Conservation (phyloP, 352 stramenopile species). For the Blastocystis sp. region DNA sequence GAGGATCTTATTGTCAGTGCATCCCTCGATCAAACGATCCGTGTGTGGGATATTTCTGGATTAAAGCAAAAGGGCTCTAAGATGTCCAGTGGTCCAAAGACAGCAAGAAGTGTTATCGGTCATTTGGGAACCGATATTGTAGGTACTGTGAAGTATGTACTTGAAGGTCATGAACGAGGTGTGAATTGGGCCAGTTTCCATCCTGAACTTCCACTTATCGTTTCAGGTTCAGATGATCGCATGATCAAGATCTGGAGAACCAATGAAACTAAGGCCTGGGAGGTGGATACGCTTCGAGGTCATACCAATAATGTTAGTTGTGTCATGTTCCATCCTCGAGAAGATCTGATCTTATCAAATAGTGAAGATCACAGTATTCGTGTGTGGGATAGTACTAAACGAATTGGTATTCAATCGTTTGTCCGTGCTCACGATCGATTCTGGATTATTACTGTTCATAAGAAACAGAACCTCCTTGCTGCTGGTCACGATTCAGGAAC, state of each 20-base stretch:
- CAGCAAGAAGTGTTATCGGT: neutral
- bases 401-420: constrained; percentile 95
- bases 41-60: constrained; percentile 98
- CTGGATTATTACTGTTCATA: constrained; percentile 91
- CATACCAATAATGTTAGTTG: constrained; percentile 99
- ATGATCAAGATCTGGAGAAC: constrained; percentile 98
- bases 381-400: constrained; percentile 96
- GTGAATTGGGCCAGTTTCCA: constrained; percentile 99
- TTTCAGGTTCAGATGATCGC: constrained; percentile 93
- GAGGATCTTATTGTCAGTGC: constrained; percentile 97
- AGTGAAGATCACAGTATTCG: constrained; percentile 96
- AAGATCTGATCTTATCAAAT: constrained; percentile 97
- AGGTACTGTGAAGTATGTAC: constrained; percentile 98
- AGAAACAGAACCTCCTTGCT: constrained; percentile 90
- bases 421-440: constrained; percentile 95
- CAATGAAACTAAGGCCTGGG: constrained; percentile 98
- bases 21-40: constrained; percentile 93
- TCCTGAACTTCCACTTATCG: constrained; percentile 83
- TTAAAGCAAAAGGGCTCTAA: constrained; percentile 79
- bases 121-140: constrained; percentile 85
- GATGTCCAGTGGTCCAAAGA: neutral
- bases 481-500: constrained; percentile 98
- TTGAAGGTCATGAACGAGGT: constrained; percentile 95
- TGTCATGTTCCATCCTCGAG: constrained; percentile 96
- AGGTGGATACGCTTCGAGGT: constrained; percentile 97